These are phyloP conservation scores for Phaeomoniella chlamydospora DNA, from an alignment of 2,329 filamentous ascomycete species.

Conservation along the genomic window DNA sequence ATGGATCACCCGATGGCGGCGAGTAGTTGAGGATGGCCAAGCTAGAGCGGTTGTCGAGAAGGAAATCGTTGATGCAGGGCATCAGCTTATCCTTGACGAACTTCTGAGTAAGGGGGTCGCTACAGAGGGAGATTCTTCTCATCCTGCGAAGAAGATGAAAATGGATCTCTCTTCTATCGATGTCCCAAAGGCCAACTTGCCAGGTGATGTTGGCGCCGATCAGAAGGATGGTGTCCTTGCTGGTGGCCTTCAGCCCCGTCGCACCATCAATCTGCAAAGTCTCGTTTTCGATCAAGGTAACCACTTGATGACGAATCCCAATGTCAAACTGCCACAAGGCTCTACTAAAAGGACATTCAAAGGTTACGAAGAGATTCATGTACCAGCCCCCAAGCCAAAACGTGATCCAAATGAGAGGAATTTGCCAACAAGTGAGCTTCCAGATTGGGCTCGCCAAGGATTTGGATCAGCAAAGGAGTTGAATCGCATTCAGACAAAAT, in stretches of 20 bases:
- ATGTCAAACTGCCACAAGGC: conserved; percentile 82
- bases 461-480: conserved; percentile 78
- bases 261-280: conserved; percentile 86
- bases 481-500: conserved; percentile 92
- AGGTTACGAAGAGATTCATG: conserved; percentile 96
- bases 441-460: conserved; percentile 77
- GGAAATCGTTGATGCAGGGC: conserved; percentile 80
- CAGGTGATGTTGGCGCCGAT: conserved; percentile 36
- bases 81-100: conserved; percentile 77
- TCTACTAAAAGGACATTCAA: conserved; percentile 94
- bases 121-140: conserved; percentile 36
- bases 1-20: conserved; percentile 81
- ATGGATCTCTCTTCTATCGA: conserved; percentile 76
- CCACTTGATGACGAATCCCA: conserved; percentile 98
- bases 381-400: conserved; percentile 81
- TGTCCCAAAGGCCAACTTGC: conserved; percentile 46
- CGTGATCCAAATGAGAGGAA: conserved; percentile 66
- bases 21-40: conserved; percentile 61
- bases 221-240: conserved; percentile 53
- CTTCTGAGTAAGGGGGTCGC: conserved; percentile 55
- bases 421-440: conserved; percentile 74
- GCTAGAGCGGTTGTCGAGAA: conserved; percentile 66
- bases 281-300: conserved; percentile 96
- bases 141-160: conserved; percentile 70
- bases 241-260: conserved; percentile 73